phyloP scores from a whole-genome alignment of 139 green algal genomes.

The Coccomyxa sp. region DNA sequence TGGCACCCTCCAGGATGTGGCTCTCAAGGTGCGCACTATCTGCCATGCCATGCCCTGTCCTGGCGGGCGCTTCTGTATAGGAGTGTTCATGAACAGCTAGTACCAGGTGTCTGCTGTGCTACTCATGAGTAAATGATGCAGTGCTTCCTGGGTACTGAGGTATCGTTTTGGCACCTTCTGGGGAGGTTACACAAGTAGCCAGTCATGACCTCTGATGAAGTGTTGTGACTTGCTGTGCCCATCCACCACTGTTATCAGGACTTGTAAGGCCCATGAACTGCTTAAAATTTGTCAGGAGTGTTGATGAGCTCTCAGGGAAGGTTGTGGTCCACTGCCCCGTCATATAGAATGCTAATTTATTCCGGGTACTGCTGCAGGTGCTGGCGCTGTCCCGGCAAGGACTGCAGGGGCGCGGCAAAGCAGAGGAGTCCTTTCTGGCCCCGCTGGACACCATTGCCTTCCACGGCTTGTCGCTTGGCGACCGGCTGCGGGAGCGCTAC shows the following conservation, averaged over 20 bases:
- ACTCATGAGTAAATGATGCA: background rate
- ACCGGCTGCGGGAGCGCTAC: constrained; percentile 69
- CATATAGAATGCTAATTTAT: background rate
- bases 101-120: background rate
- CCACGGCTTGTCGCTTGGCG: constrained; percentile 56
- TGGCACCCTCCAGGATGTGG: constrained; percentile 79
- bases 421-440: constrained; percentile 80
- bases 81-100: background rate
- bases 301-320: too few relatives aligned
- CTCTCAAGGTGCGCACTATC: constrained; percentile 43
- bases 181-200: background rate
- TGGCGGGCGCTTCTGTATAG: background rate
- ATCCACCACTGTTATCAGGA: background rate
- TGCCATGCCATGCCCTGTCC: background rate
- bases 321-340: too few relatives aligned
- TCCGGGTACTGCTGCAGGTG: constrained; percentile 23
- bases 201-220: background rate
- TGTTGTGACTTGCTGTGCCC: background rate
- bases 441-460: constrained; percentile 70
- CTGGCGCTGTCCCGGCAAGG: constrained; percentile 75
- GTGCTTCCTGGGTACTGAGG: background rate
- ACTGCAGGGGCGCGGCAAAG: constrained; percentile 69
- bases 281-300: too few relatives aligned
- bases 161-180: background rate
- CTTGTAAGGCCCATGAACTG: too few relatives aligned